Conservation (phyloP, 2,329 filamentous ascomycete genomes). For the Neonectria hederae region DNA sequence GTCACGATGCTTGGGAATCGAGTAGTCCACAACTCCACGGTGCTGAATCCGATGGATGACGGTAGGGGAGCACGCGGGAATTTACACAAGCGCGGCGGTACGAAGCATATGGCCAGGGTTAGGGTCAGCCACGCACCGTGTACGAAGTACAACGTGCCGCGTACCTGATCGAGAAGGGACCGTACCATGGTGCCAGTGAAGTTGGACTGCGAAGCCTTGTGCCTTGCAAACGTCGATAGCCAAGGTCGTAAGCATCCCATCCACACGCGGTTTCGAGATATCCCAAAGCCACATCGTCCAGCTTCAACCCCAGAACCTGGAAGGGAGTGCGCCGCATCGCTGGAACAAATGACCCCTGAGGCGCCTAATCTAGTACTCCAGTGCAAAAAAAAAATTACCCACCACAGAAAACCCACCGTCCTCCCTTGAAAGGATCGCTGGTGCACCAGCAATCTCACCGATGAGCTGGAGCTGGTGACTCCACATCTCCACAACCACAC, state of each 20-base stretch:
- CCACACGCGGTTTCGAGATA: slow-evolving; percentile 9
- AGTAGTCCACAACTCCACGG: neutral
- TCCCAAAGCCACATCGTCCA: slow-evolving; percentile 29
- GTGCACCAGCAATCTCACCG: slow-evolving; percentile 40
- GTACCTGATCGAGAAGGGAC: neutral
- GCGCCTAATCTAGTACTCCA: too few relatives aligned
- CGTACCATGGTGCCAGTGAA: neutral
- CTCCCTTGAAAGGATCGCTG: slow-evolving; percentile 36
- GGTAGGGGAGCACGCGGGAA: slow-evolving; percentile 23
- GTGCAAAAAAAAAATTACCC: too few relatives aligned
- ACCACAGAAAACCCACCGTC: slow-evolving; percentile 11
- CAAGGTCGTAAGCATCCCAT: slow-evolving; percentile 27
- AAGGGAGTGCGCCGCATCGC: slow-evolving; percentile 32
- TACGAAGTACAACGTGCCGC: neutral
- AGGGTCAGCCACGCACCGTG: neutral
- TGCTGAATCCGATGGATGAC: neutral
- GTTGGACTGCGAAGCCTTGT: neutral
- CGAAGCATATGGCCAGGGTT: neutral
- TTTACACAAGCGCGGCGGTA: slow-evolving; percentile 6
- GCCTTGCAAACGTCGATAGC: slow-evolving; percentile 14
- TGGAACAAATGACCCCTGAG: slow-evolving; percentile 38
- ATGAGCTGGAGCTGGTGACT: slow-evolving; percentile 32
- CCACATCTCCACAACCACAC: slow-evolving; percentile 34
- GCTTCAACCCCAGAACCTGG: slow-evolving; percentile 31
- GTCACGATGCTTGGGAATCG: slow-evolving; percentile 29